Evolutionary conservation across 2,329 filamentous ascomycete genomes (phyloP).

Genomic region (Pseudocercospora eumusae): DNA sequence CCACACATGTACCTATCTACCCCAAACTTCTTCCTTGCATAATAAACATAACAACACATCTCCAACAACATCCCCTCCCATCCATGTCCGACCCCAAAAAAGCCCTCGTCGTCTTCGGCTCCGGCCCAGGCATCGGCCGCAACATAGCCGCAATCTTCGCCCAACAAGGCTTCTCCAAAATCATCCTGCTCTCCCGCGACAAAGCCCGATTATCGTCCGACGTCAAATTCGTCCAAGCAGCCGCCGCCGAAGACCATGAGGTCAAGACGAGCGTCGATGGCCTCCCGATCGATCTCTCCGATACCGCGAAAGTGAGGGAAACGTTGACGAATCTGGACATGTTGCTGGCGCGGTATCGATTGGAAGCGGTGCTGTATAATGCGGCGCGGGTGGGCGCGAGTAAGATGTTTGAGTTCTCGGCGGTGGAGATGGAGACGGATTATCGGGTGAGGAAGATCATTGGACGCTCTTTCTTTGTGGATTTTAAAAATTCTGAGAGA

Average conservation of each 20-base stretch:
- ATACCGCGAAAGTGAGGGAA: constrained; percentile 41
- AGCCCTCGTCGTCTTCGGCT: constrained; percentile 35
- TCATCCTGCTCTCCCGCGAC: constrained; percentile 33
- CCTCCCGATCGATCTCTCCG: constrained; percentile 47
- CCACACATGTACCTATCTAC: background rate
- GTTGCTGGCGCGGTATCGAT: constrained; percentile 35
- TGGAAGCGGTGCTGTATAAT: constrained; percentile 55
- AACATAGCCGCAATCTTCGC: constrained; percentile 35
- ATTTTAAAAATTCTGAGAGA: no score
- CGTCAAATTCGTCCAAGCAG: constrained; percentile 25
- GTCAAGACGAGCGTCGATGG: constrained; percentile 40
- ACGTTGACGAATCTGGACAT: constrained; percentile 46
- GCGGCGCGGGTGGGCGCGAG: constrained; percentile 50
- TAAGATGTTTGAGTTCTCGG: constrained; percentile 43
- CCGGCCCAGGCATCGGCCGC: constrained; percentile 37
- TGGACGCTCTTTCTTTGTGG: background rate
- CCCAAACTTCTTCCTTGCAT: background rate
- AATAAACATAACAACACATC: background rate
- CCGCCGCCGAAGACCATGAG: constrained; percentile 13
- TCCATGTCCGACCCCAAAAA: background rate
- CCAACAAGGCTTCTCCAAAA: constrained; percentile 31
- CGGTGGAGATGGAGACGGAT: constrained; percentile 52
- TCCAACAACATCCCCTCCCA: background rate
- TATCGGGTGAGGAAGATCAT: constrained; percentile 48
- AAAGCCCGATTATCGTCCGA: constrained; percentile 31